phyloP scores from a whole-genome alignment of 257 asterid species.

The Leptodermis oblonga region DNA sequence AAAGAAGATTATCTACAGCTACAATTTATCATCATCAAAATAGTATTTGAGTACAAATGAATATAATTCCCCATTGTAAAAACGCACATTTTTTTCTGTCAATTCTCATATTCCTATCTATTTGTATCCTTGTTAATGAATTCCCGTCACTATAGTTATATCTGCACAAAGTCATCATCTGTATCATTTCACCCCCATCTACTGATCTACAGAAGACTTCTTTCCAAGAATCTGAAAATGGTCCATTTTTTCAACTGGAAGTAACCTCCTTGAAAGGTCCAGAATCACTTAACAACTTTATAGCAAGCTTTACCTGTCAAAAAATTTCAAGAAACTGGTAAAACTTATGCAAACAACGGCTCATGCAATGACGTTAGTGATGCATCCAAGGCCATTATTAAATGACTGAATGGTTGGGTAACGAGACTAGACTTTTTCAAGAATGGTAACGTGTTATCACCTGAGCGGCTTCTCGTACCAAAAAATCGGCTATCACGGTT shows the following conservation, averaged over 20 bases:
- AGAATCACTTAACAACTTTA: conserved; percentile 62
- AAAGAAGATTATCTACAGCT: neutral
- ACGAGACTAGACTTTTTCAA: no score
- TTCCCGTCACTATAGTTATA: neutral
- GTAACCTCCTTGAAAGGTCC: conserved; percentile 72
- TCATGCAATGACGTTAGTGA: no score
- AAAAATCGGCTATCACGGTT: conserved; percentile 59
- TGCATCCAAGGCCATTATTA: no score
- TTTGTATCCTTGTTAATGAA: neutral
- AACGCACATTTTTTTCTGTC: neutral
- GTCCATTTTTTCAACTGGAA: neutral
- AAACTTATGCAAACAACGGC: neutral
- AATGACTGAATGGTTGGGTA: no score
- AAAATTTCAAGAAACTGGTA: conserved; percentile 8
- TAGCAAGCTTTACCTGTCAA: conserved; percentile 68
- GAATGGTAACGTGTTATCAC: conserved; percentile 24
- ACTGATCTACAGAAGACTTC: no score
- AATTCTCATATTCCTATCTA: neutral
- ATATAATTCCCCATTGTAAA: neutral
- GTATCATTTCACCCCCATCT: neutral
- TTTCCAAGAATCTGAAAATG: neutral
- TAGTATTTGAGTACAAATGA: no score
- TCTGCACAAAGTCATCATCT: neutral
- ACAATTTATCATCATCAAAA: neutral
- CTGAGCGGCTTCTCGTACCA: conserved; percentile 84